Evolutionary conservation across 192 early-diverging fungal species (phyloP).

Genomic region (Coemansia sp.): DNA sequence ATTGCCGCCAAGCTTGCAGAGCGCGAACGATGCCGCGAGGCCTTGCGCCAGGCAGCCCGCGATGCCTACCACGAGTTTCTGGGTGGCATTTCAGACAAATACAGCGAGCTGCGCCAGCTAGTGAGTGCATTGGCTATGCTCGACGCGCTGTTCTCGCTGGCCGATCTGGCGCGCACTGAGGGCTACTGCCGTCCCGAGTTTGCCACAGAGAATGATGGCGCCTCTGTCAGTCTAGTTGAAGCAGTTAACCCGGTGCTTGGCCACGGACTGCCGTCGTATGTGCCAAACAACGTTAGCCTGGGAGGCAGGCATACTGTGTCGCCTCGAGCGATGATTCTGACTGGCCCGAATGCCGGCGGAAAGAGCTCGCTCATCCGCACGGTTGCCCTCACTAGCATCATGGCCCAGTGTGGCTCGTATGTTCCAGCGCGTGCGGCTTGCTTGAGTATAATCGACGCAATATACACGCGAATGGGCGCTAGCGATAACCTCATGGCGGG

Average conservation of each 20-base stretch:
- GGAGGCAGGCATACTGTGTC: conserved; percentile 52
- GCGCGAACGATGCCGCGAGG: conserved; percentile 58
- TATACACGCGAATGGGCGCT: conserved; percentile 95
- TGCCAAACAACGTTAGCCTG: conserved; percentile 82
- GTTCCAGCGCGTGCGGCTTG: conserved; percentile 75
- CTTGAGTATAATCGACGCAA: conserved; percentile 81
- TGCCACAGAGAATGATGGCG: conserved; percentile 29
- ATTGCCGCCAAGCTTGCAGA: conserved; percentile 59
- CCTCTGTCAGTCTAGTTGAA: conserved; percentile 73
- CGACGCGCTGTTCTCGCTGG: conserved; percentile 62
- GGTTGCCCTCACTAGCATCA: conserved; percentile 84
- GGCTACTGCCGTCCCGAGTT: conserved; percentile 86
- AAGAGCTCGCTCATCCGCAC: conserved; percentile 94
- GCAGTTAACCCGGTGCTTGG: conserved; percentile 67
- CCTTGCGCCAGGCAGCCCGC: conserved; percentile 59
- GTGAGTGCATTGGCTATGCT: conserved; percentile 58
- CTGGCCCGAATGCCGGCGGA: conserved; percentile 98
- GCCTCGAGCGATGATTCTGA: conserved; percentile 72
- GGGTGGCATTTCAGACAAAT: conserved; percentile 54
- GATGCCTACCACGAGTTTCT: conserved; percentile 64
- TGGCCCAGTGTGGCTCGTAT: conserved; percentile 93
- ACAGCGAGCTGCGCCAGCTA: conserved; percentile 60
- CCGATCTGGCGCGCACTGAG: conserved; percentile 75
- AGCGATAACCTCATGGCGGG: conserved; percentile 92
- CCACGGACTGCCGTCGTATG: conserved; percentile 59